Evolutionary conservation across 176 grass and related monocot genomes (phyloP), one percentile per base, ranked within the genome.

Genomic region (Elaeis guineensis): DNA sequence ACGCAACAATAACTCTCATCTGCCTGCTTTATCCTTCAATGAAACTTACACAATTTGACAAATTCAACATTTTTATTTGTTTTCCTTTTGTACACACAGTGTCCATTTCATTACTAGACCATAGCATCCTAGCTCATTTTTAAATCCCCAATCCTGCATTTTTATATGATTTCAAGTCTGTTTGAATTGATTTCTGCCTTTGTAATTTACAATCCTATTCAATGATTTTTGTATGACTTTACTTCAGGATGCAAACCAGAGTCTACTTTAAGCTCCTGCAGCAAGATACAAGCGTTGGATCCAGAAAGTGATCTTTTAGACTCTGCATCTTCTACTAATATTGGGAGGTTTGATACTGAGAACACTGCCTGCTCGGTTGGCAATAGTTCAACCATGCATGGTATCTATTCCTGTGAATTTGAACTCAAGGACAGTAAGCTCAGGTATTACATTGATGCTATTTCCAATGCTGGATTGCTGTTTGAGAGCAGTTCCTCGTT

Each of bases 391-490:
- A 52, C 63, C 0, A 18, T 22, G 15, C 14, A 24, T 54, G 44
- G 0, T n/a, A 22, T 3, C 1, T 50, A 28, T 8, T 62, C 58
- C 2, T 39, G 26, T 55, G 28, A 56, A 25, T 1, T 54, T 63
- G 50, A 17, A 21, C 19, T 62, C 22, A 78, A 81, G 35, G 57
- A 70, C 25, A 65, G 50, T 57, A 73, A 77, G 70, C 22, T 50
- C 28, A 39, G 5, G 17, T 58, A 48, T 25, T 16, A 23, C 64
- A 67, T 15, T 35, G 59, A 76, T 20, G 51, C 54, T 56, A 39
- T 75, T 58, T 70, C 82, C 16, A 79, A 86, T 25, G 82, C 81
- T 16, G 81, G 83, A 22, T 82, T 92, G 59, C 73, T 98, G 25
- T 76, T 98, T 60, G 54, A 83, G 22, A 79, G 49, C 65, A 21